Conservation (phyloP, 1,284 basidiomycete species). For the Papiliotrema fonsecae region DNA sequence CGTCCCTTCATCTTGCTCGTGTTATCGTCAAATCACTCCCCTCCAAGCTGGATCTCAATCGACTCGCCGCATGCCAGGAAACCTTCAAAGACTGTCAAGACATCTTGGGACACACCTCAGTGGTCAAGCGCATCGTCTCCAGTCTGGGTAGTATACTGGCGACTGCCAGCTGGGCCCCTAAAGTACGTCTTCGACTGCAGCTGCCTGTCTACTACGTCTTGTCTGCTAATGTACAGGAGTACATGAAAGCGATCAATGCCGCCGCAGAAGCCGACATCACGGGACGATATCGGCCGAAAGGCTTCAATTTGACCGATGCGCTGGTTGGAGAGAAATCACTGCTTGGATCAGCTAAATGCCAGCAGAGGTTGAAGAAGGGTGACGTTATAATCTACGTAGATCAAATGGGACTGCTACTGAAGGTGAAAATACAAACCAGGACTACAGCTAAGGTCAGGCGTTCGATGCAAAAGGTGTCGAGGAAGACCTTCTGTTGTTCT, state of each 20-base stretch:
- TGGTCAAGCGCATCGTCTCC: too few species aligned
- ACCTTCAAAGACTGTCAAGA: too few species aligned
- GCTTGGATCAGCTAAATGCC: background rate
- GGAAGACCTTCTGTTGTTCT: background rate
- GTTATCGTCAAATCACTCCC: too few species aligned
- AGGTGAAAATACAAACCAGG: background rate
- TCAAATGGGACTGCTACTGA: background rate
- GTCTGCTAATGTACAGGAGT: too few species aligned
- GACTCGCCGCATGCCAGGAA: too few species aligned
- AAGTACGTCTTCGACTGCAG: too few species aligned
- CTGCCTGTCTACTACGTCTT: too few species aligned
- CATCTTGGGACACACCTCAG: too few species aligned
- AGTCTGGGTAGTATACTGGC: too few species aligned
- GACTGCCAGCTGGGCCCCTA: too few species aligned
- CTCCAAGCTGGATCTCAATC: too few species aligned
- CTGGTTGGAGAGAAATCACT: background rate
- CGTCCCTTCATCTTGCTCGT: too few species aligned
- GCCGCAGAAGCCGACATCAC: background rate
- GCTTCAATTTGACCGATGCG: background rate
- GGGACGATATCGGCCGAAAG: background rate
- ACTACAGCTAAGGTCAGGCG: background rate
- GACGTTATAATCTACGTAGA: conserved; percentile 1
- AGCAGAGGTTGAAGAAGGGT: background rate
- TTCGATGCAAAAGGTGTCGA: background rate
- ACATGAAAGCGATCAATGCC: background rate